Evolutionary conservation across 2,329 filamentous ascomycete genomes (phyloP), one percentile per base, ranked within the genome.

Genomic region (Phyllosticta citriasiana): DNA sequence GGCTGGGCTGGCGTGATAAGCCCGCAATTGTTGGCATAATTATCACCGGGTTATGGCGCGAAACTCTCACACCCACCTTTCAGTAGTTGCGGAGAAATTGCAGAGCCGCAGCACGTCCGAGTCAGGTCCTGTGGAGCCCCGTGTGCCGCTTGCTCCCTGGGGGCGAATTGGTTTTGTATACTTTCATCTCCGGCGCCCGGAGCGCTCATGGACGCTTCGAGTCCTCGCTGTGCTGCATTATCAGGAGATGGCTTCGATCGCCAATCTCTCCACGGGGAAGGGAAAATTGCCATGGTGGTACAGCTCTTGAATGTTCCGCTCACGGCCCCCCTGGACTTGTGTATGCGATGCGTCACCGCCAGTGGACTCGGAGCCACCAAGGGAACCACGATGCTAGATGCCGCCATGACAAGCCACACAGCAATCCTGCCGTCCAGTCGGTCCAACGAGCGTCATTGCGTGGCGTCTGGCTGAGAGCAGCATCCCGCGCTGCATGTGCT

Each of bases 391-490:
- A n/a, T 55, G 24, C 52, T 55, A 55, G 35, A 50, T 55, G n/a
- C 57, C 57, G 57, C 52, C 51, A 35, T 25, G 26, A 50, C 53
- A 60, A 60, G 57, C 57, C 57, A 60, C 53, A 27, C 27, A 4
- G 24, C 53, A 55, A 25, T 53, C 57, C 53, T 60, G 57, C 40
- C 40, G 40, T 47, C 40, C 40, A 30, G 27, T 30, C 27, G 26
- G 40, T 47, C 40, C 40, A 47, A 16, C 40, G 14, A 47, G 16
- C 40, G 40, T 47, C 40, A 47, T 47, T 47, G 40, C 40, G 40
- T 47, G 40, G 40, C 40, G 40, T 47, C n/a, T 47, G 40, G 40
- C 40, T 40, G 57, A 60, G 47, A 26, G 27, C 57, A 33, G 51
- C 52, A 40, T 55, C 33, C 26, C 51, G 33, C 57, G 33, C 16